Conservation (phyloP, 495 filamentous ascomycete genomes). For the Parathielavia appendiculata region DNA sequence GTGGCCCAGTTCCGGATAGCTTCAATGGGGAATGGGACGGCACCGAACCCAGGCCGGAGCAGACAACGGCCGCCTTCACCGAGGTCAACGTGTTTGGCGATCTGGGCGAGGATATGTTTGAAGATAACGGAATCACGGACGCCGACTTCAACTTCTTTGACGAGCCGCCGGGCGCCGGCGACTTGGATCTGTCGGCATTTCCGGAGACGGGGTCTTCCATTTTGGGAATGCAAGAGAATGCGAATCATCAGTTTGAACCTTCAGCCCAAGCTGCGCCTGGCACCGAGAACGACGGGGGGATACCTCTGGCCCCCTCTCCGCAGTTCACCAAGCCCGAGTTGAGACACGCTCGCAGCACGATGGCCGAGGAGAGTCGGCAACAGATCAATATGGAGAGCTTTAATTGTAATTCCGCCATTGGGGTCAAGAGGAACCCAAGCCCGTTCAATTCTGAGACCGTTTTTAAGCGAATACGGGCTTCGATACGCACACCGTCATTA, state of each 20-base stretch:
- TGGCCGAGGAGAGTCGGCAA: slow-evolving; percentile 32
- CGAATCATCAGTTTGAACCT: slow-evolving; percentile 13
- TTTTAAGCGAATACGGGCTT: slow-evolving; percentile 45
- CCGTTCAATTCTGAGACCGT: slow-evolving; percentile 51
- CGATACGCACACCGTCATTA: slow-evolving; percentile 26
- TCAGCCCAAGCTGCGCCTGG: neutral
- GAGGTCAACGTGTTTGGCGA: slow-evolving; percentile 67
- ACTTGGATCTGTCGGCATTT: slow-evolving; percentile 30
- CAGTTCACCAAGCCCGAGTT: slow-evolving; percentile 47
- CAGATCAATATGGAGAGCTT: slow-evolving; percentile 27
- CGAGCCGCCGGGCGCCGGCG: slow-evolving; percentile 38
- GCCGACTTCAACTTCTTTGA: slow-evolving; percentile 92
- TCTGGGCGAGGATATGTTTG: slow-evolving; percentile 71
- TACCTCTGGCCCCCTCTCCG: slow-evolving; percentile 18
- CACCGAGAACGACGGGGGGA: slow-evolving; percentile 7
- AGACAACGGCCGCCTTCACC: slow-evolving; percentile 33
- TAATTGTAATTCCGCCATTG: slow-evolving; percentile 27
- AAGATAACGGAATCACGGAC: slow-evolving; percentile 75
- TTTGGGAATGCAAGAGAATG: slow-evolving; percentile 12
- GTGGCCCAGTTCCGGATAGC: slow-evolving; percentile 17
- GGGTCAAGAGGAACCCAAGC: slow-evolving; percentile 40
- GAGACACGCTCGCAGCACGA: slow-evolving; percentile 43
- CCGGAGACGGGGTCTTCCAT: slow-evolving; percentile 13
- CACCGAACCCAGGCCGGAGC: slow-evolving; percentile 35
- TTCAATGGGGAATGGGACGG: slow-evolving; percentile 36